phyloP scores from a whole-genome alignment of 345 rosid genomes.

The Erysimum cheiranthoides region DNA sequence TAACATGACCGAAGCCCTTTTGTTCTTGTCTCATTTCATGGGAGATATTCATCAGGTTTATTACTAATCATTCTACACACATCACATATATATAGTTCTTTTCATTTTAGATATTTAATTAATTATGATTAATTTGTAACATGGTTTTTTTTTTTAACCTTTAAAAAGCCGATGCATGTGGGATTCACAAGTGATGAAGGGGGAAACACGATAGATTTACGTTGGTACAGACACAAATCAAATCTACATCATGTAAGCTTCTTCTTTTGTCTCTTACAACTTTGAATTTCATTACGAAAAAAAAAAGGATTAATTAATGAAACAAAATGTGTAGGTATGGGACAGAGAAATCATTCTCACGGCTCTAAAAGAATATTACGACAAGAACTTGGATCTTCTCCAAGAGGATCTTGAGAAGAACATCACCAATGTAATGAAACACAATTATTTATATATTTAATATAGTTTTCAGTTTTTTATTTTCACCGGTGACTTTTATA shows the following conservation, averaged over 20 bases:
- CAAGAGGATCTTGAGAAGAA: slow-evolving; percentile 68
- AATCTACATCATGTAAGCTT: slow-evolving; percentile 85
- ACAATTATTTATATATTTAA: not conserved
- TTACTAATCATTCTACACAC: not conserved
- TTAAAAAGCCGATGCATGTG: slow-evolving; percentile 81
- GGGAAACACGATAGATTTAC: slow-evolving; percentile 81
- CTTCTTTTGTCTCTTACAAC: not conserved
- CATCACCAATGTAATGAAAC: slow-evolving; percentile 68
- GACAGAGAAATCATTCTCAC: slow-evolving; percentile 88
- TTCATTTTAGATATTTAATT: not conserved
- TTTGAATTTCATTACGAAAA: not conserved
- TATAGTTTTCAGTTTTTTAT: not conserved
- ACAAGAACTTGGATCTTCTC: slow-evolving; percentile 73
- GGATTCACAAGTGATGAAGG: slow-evolving; percentile 88
- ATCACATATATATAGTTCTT: not conserved
- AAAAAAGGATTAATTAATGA: not conserved
- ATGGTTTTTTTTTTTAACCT: not conserved
- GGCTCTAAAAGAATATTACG: slow-evolving; percentile 74
- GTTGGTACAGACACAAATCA: slow-evolving; percentile 90
- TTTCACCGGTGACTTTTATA: not conserved
- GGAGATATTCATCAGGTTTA: slow-evolving; percentile 93
- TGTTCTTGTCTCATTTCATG: slow-evolving; percentile 92
- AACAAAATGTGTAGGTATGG: slow-evolving; percentile 66
- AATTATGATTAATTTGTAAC: not conserved
- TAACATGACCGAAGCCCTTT: slow-evolving; percentile 90